Evolutionary conservation across 495 filamentous ascomycete genomes (phyloP), one percentile per base, ranked within the genome.

Genomic region (Neurospora sp.): DNA sequence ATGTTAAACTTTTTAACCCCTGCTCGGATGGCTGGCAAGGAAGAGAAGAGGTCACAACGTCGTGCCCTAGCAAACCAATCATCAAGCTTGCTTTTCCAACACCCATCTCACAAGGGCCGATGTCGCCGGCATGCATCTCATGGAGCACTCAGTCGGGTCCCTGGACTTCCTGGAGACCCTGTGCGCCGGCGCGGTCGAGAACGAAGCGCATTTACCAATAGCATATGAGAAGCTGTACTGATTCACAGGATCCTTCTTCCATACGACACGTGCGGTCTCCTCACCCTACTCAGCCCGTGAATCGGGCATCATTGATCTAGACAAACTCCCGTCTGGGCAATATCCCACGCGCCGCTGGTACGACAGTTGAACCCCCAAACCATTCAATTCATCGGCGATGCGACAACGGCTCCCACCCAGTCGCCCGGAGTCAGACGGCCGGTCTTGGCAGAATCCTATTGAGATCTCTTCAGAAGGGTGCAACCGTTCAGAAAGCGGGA

Each of bases 21-120:
- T 78, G 77, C 53, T 68, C 35, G 35, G 5, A 16, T 27, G 35
- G 68, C 69, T 31, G 40, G 27, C 31, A 68, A 40, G 18, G 38
- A 22, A 37, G 31, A 37, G 44, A 14, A 73, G 71, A 73, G 73
- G 75, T 76, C 74, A 70, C 48, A 75, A 18, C 27, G 68, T 73
- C 73, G 69, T 69, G 27, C 48, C 22, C 27, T 68, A 71, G 40
- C 39, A 53, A 14, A 7, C 80, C 80, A 81, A 81, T 81, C 78
- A 80, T 10, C 53, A 20, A n/a, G 12, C n/a, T 14, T 20, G 38
- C 12, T 75, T 79, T 81, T 80, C 79, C 75, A 81, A 79, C 73
- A 74, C 74, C 18, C 39, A 27, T 61, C 27, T 35, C 53, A 66
- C 7, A 2, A 66, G 27, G 74, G 80, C 80, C 80, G 80, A 81